Base-by-base conservation (phyloP, 306 rosid species). In the Gastrolobium bilobum region DNA sequence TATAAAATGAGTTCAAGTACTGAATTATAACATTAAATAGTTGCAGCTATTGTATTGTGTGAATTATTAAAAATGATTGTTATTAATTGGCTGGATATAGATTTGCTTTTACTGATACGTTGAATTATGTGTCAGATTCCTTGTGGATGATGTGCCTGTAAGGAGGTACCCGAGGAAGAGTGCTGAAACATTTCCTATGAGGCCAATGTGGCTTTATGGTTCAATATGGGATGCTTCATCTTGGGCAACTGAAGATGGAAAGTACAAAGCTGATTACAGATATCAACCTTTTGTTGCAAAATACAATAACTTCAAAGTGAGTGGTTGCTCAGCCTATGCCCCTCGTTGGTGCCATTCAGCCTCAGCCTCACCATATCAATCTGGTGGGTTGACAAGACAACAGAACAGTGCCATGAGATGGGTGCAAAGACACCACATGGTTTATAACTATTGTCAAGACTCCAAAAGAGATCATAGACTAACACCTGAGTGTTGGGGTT, bases 201-300 rank as follows among this genome's bases (percentile, higher is more conserved):
- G 97, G 81, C 99, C 99, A 91, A 93, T 95, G 98, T 95, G 99
- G 99, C 73, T 93, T 0, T 95, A 95, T 77, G 99, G 99, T 29
- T 95, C 99, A 79, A 95, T 95, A 69, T 95, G 99, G 99, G 99
- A 95, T 81, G 99, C 99, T 4, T 95, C 99, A 53, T 91, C 99
- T n/a, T 95, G 99, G 99, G 99, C 99, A 14, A 95, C 99, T 2
- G 99, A 95, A 79, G 97, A 93, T 87, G 99, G 99, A 4, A 95
- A 91, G 77, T 95, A 95, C 90, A 95, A 89, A 87, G 99, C 97
- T 31, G 97, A 95, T 84, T 95, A 95, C 37, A 93, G 46, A 59
- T 95, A 91, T 68, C 98, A 95, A 82, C 99, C 99, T 53, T 95
- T 95, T 84, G 89, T 91, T 7, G 99, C 99, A 7, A 78, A 68